Conservation (phyloP, 2,329 filamentous ascomycete genomes). For the Lachnellula occidentalis region DNA sequence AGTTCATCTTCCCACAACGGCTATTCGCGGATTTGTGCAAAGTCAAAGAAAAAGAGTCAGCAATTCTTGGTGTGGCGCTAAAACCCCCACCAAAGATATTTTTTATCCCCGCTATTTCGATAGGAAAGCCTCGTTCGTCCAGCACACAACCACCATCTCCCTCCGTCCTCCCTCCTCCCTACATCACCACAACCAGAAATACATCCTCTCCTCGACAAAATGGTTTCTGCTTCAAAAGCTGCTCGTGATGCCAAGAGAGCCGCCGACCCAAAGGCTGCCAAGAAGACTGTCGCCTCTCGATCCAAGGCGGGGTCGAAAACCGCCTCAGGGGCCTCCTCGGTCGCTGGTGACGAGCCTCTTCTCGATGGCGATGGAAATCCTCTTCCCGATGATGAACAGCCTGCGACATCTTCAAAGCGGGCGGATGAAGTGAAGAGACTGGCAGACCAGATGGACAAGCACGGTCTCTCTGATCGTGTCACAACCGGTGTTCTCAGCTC, state of each 20-base stretch:
- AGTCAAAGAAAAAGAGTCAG: not conserved
- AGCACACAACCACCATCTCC: not conserved
- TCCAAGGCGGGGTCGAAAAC: slow-evolving; percentile 64
- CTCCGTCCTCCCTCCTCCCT: not conserved
- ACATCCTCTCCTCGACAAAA: slow-evolving; percentile 34
- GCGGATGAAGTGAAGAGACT: slow-evolving; percentile 80
- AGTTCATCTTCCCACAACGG: too few species aligned
- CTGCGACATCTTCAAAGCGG: slow-evolving; percentile 67
- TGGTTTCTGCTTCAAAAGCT: slow-evolving; percentile 66
- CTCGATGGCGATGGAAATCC: slow-evolving; percentile 57
- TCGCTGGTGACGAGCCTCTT: slow-evolving; percentile 64
- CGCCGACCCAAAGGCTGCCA: slow-evolving; percentile 66
- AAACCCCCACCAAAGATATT: not conserved
- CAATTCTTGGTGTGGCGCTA: not conserved
- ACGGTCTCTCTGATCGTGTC: slow-evolving; percentile 94
- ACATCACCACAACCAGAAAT: not conserved
- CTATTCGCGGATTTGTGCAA: not conserved
- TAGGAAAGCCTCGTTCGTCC: not conserved
- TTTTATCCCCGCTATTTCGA: not conserved
- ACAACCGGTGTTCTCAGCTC: slow-evolving; percentile 95
- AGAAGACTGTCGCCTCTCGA: slow-evolving; percentile 67
- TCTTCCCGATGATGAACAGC: slow-evolving; percentile 52
- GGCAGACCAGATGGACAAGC: slow-evolving; percentile 88
- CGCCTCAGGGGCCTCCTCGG: slow-evolving; percentile 57
- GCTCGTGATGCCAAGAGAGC: slow-evolving; percentile 68